Conservation (phyloP, 83 land plant genomes). For the Picea engelmannii region DNA sequence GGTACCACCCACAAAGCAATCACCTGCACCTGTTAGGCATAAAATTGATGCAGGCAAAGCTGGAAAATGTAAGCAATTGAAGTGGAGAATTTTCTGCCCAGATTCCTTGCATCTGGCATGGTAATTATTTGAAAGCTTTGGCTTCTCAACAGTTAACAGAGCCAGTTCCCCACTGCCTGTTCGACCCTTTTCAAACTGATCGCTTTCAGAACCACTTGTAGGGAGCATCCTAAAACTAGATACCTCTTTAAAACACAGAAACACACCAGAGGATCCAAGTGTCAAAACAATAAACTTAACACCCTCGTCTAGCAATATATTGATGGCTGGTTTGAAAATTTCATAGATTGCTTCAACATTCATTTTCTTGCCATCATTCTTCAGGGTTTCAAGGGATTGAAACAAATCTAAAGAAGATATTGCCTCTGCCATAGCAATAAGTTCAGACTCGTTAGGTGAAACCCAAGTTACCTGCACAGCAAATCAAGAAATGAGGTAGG, state of each 20-base stretch:
- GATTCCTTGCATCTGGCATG: not conserved
- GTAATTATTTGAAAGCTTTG: conserved; percentile 19
- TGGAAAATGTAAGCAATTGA: conserved; percentile 66
- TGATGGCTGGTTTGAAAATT: conserved; percentile 52
- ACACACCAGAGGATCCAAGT: conserved; percentile 76
- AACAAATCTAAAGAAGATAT: conserved; percentile 27
- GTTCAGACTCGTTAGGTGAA: conserved; percentile 92
- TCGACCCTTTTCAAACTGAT: conserved; percentile 10
- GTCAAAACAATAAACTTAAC: conserved; percentile 67
- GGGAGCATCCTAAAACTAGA: conserved; percentile 9
- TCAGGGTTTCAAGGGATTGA: conserved; percentile 20
- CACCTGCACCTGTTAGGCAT: conserved; percentile 91
- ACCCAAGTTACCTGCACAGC: conserved; percentile 56
- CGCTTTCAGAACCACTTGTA: not conserved
- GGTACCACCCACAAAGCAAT: conserved; percentile 89
- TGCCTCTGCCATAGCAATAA: conserved; percentile 85
- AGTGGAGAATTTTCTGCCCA: not conserved
- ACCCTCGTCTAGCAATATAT: conserved; percentile 66
- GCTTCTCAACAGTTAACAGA: conserved; percentile 21
- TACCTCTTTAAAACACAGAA: conserved; percentile 62
- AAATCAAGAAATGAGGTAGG: conserved; percentile 10
- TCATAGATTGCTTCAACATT: conserved; percentile 37
- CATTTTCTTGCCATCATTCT: not conserved
- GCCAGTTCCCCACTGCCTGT: not conserved
- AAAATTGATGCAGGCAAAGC: conserved; percentile 83